Base-by-base conservation (phyloP, 768 basidiomycete species). In the Boletellus ananiceps region DNA sequence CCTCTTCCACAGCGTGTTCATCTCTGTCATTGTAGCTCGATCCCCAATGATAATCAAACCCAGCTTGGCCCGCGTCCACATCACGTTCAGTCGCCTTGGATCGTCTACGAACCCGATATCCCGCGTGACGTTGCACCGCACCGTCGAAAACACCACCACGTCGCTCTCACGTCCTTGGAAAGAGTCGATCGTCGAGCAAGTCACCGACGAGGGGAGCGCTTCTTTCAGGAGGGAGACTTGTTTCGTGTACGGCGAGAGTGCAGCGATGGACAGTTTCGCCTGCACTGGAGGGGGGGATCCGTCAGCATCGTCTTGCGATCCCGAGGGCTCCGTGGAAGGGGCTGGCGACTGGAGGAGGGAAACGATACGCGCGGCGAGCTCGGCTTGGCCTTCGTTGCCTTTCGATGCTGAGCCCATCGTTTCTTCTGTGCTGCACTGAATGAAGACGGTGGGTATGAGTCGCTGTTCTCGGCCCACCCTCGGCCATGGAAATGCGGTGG, bases 151-250 rank as follows among this genome's bases (percentile, higher is more conserved):
- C 21, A 87, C 74, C 39, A 86, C 71, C 40, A 86, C 71, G 52
- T 87, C 84, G 51, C 77, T 79, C 58, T 86, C 84, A 31, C 83
- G 71, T 12, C 83, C 83, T 60, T 86, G 84, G 58, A 84, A 86
- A 0, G 81, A 77, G 32, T 64, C 62, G 49, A 61, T 55, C 27
- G 62, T 64, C 23, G 57, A 49, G 45, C 57, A 62, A 9, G 51
- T 57, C 36, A 60, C 56, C 2, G 54, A 48, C 2, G 60, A 51
- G 0, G 60, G 60, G 5, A 79, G 63, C 2, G 61, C 62, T 16
- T 69, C 59, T 19, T 74, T 73, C 4, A 85, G 69, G 0, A 73
- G 66, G 33, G 71, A 63, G 18, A 79, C 70, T 49, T 86, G 83
- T 44, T 79, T 79, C 13, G 75, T 68, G 60, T 85, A 85, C 0